phyloP scores from a whole-genome alignment of 2,329 filamentous ascomycete genomes.

The Sporothrix globosa region DNA sequence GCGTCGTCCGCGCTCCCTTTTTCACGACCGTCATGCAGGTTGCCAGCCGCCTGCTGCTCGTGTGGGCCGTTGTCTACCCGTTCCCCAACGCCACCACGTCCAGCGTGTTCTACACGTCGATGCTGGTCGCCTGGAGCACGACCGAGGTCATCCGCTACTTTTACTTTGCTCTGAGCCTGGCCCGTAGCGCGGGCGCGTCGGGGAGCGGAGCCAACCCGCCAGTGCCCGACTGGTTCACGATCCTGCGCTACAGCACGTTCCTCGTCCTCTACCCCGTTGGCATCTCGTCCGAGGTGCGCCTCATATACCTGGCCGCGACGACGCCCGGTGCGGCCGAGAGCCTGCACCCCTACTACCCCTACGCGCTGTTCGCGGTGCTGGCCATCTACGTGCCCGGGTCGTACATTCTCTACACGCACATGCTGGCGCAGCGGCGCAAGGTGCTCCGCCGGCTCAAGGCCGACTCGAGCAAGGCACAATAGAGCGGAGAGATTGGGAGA shows the following conservation, averaged over 20 bases:
- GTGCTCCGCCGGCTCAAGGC: slow-evolving; percentile 67
- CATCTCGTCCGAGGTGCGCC: slow-evolving; percentile 81
- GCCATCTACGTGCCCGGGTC: slow-evolving; percentile 54
- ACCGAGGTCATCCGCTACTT: slow-evolving; percentile 94
- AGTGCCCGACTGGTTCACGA: slow-evolving; percentile 60
- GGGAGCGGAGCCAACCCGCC: slow-evolving; percentile 47
- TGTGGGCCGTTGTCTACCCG: slow-evolving; percentile 78
- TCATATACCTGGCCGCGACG: slow-evolving; percentile 70
- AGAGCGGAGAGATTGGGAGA: slow-evolving; percentile 31
- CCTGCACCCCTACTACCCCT: slow-evolving; percentile 56
- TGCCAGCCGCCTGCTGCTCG: slow-evolving; percentile 79
- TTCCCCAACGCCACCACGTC: slow-evolving; percentile 67
- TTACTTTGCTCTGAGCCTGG: slow-evolving; percentile 80
- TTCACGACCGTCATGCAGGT: slow-evolving; percentile 90
- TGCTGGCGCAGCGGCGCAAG: slow-evolving; percentile 88
- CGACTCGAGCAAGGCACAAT: slow-evolving; percentile 49
- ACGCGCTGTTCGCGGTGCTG: slow-evolving; percentile 38
- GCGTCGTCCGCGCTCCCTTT: slow-evolving; percentile 82
- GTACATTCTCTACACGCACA: slow-evolving; percentile 88
- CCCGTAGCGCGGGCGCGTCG: slow-evolving; percentile 43
- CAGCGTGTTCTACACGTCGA: slow-evolving; percentile 68
- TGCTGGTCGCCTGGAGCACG: slow-evolving; percentile 84
- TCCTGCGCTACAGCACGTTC: slow-evolving; percentile 91
- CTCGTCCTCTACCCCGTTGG: slow-evolving; percentile 90
- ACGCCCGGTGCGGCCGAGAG: slow-evolving; percentile 59